A percentile compares a stretch with the other conserved stretches of the same genome.
These are phyloP conservation scores for Suillus sp. DNA, from an alignment of 768 basidiomycete genomes.

Conservation along the genomic window DNA sequence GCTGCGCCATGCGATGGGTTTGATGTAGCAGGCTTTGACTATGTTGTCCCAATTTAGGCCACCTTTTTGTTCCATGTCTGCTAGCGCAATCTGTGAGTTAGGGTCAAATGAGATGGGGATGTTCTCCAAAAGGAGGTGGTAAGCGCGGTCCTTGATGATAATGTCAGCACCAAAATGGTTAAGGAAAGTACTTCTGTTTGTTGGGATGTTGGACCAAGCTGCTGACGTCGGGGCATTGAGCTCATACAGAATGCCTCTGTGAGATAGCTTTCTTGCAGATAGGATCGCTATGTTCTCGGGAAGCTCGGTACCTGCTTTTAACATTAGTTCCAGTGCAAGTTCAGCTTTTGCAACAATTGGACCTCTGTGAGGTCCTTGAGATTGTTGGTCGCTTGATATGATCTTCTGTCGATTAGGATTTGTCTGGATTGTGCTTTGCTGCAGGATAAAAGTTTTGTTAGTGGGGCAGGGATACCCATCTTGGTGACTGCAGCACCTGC, in stretches of 20 bases:
- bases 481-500: too few species aligned
- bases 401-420: background rate
- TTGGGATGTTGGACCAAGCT: slow-evolving; percentile 18
- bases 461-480: too few species aligned
- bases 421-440: background rate
- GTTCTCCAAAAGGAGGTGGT: slow-evolving; percentile 20
- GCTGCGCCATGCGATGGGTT: slow-evolving; percentile 17
- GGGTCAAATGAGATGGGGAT: slow-evolving; percentile 26
- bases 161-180: slow-evolving; percentile 3
- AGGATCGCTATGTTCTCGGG: background rate
- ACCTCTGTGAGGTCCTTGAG: background rate
- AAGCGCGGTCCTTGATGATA: slow-evolving; percentile 7
- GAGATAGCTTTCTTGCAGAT: background rate
- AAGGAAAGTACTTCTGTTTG: slow-evolving; percentile 15
- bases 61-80: slow-evolving; percentile 21
- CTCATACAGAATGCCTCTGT: slow-evolving; percentile 21
- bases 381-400: background rate
- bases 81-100: background rate
- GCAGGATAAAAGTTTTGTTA: background rate
- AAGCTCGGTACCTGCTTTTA: too few species aligned
- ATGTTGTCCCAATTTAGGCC: slow-evolving; percentile 13
- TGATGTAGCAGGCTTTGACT: slow-evolving; percentile 27
- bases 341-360: background rate
- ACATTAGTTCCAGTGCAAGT: too few species aligned
- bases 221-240: slow-evolving; percentile 17